Conservation (phyloP, 768 basidiomycete genomes). For the Gloeopeniophorella convolvens region DNA sequence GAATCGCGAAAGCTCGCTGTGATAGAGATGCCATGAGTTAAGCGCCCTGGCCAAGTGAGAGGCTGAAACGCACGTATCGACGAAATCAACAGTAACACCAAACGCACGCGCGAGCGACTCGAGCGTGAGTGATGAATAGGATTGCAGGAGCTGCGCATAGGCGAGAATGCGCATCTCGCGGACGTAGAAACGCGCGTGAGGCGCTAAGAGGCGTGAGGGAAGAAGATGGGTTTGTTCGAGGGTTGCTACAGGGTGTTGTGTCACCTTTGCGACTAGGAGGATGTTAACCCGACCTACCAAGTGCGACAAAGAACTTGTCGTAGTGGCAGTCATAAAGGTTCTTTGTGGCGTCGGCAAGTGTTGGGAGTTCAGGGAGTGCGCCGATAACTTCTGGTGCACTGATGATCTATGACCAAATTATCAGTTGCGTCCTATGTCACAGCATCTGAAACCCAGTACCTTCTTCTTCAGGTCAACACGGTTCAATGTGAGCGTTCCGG, state of each 20-base stretch:
- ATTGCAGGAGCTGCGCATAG: constrained; percentile 87
- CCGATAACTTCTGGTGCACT: constrained; percentile 82
- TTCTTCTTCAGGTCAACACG: constrained; percentile 89
- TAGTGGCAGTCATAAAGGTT: constrained; percentile 92
- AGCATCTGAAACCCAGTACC: constrained; percentile 34
- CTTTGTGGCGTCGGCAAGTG: constrained; percentile 76
- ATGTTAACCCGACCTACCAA: constrained; percentile 44
- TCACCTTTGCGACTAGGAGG: too few relatives aligned
- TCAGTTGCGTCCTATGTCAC: background rate
- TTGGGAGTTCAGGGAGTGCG: constrained; percentile 74
- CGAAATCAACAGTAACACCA: constrained; percentile 81
- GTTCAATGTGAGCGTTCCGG: constrained; percentile 67
- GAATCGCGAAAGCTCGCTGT: constrained; percentile 84
- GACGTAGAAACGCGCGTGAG: constrained; percentile 84
- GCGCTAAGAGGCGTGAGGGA: constrained; percentile 80
- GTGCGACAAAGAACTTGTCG: constrained; percentile 85
- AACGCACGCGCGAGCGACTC: constrained; percentile 82
- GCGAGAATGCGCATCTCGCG: constrained; percentile 96
- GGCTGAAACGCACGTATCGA: constrained; percentile 63
- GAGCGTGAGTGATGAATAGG: constrained; percentile 83
- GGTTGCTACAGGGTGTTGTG: constrained; percentile 47
- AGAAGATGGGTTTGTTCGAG: constrained; percentile 84
- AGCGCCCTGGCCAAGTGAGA: background rate
- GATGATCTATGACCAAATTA: constrained; percentile 52
- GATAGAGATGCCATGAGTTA: constrained; percentile 2